These are phyloP conservation scores for Hippophae gyantsensis DNA, from an alignment of 306 rosid species.

Conservation along the genomic window DNA sequence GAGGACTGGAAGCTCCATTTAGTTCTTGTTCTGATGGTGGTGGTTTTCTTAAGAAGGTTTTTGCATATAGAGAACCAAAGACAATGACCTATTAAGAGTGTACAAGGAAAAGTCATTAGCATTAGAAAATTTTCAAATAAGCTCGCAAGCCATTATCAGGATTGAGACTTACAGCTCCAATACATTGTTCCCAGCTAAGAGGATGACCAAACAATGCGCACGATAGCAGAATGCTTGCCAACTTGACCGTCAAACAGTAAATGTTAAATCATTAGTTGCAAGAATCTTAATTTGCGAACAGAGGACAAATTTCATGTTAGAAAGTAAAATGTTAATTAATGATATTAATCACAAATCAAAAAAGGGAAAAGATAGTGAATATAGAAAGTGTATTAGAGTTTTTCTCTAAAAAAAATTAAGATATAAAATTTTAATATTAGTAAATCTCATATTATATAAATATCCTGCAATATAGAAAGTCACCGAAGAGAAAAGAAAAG, in stretches of 20 bases:
- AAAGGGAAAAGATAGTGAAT: too few species aligned
- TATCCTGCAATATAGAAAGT: too few species aligned
- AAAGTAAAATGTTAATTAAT: too few species aligned
- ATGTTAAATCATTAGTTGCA: constrained; percentile 3
- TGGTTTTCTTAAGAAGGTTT: constrained; percentile 57
- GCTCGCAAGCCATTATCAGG: not conserved
- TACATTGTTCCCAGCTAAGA: constrained; percentile 79
- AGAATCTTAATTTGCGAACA: constrained; percentile 1
- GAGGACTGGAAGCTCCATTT: constrained; percentile 35
- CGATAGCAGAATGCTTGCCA: constrained; percentile 85
- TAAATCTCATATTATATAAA: too few species aligned
- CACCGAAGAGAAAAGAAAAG: too few species aligned
- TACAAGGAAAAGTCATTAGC: constrained; percentile 7
- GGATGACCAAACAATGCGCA: constrained; percentile 85
- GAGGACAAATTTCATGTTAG: not conserved
- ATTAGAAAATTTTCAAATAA: not conserved
- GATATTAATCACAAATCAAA: too few species aligned
- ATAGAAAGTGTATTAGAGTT: too few species aligned
- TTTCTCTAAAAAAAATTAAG: too few species aligned
- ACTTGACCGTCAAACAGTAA: constrained; percentile 38
- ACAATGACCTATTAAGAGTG: constrained; percentile 55
- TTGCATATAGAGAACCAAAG: constrained; percentile 65
- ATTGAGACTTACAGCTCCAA: constrained; percentile 72
- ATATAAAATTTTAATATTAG: too few species aligned
- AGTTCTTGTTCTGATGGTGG: constrained; percentile 22